These are phyloP conservation scores for Canna indica DNA, from an alignment of 176 grass and related monocot species.

Conservation along the genomic window DNA sequence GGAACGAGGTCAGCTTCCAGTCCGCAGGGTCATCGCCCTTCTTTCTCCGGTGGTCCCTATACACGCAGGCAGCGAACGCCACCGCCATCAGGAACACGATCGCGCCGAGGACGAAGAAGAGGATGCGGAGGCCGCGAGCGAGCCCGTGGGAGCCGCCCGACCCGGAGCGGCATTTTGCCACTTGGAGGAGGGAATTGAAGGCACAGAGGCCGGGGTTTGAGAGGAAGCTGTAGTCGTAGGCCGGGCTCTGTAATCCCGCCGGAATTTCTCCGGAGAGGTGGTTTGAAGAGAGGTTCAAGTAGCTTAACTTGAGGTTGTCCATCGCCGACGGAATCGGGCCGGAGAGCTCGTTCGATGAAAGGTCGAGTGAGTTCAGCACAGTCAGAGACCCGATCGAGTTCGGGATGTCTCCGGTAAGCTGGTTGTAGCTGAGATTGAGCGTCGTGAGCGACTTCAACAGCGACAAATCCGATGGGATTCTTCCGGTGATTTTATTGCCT, in stretches of 20 bases:
- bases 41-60: slow-evolving; percentile 28
- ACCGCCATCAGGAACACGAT: slow-evolving; percentile 26
- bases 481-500: slow-evolving; percentile 40
- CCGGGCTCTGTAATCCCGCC: slow-evolving; percentile 15
- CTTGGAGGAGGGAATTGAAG: slow-evolving; percentile 17
- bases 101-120: slow-evolving; percentile 37
- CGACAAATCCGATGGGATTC: slow-evolving; percentile 35
- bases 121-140: slow-evolving; percentile 28
- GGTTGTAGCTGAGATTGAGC: slow-evolving; percentile 46
- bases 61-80: slow-evolving; percentile 24
- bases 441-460: slow-evolving; percentile 13
- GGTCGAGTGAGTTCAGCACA: slow-evolving; percentile 45
- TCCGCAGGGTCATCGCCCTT: slow-evolving; percentile 10
- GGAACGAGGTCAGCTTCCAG: slow-evolving; percentile 79
- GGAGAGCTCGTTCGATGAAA: slow-evolving; percentile 64
- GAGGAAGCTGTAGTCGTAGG: slow-evolving; percentile 55
- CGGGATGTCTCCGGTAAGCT: slow-evolving; percentile 48
- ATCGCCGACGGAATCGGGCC: slow-evolving; percentile 46
- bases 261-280: slow-evolving; percentile 55
- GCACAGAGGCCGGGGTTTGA: slow-evolving; percentile 64
- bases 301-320: slow-evolving; percentile 14
- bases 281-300: slow-evolving; percentile 81
- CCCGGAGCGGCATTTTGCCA: slow-evolving; percentile 23
- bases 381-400: slow-evolving; percentile 31
- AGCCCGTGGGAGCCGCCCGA: slow-evolving; percentile 20